Conservation (phyloP, 2,329 filamentous ascomycete species). For the Colletotrichum tropicale region DNA sequence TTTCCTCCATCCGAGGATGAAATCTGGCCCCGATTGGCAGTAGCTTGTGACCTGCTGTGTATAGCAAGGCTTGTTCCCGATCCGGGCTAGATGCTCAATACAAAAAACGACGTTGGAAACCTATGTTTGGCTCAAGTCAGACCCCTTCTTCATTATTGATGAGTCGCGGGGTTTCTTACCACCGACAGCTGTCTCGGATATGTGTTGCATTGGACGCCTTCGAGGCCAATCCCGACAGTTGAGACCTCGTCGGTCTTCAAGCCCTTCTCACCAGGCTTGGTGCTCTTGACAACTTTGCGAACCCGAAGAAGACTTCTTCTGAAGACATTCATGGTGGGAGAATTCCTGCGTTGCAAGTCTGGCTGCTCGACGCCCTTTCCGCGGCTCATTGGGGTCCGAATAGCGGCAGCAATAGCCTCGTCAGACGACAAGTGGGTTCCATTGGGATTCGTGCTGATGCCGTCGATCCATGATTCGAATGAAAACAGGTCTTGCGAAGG, state of each 20-base stretch:
- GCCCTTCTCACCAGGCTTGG: not conserved
- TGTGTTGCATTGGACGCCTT: not conserved
- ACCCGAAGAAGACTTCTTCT: not conserved
- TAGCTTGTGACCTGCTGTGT: not conserved
- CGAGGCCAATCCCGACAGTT: not conserved
- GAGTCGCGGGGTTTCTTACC: not conserved
- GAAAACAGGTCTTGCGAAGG: not conserved
- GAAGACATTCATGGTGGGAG: not conserved
- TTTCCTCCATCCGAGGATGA: constrained; percentile 4
- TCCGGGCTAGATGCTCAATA: not conserved
- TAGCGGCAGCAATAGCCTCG: not conserved
- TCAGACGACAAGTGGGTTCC: not conserved
- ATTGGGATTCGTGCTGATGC: not conserved
- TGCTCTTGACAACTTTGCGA: not conserved
- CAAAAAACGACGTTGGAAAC: not conserved
- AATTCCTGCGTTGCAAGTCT: not conserved
- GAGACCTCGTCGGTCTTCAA: not conserved
- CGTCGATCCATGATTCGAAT: not conserved
- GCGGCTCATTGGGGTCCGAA: not conserved
- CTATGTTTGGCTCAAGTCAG: not conserved
- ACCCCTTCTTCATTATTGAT: not conserved
- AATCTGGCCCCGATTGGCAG: not conserved
- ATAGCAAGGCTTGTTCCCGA: not conserved
- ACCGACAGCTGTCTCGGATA: not conserved
- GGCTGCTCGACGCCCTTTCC: not conserved